Conservation (phyloP, 1,284 basidiomycete species). For the Ceratobasidium sp. region DNA sequence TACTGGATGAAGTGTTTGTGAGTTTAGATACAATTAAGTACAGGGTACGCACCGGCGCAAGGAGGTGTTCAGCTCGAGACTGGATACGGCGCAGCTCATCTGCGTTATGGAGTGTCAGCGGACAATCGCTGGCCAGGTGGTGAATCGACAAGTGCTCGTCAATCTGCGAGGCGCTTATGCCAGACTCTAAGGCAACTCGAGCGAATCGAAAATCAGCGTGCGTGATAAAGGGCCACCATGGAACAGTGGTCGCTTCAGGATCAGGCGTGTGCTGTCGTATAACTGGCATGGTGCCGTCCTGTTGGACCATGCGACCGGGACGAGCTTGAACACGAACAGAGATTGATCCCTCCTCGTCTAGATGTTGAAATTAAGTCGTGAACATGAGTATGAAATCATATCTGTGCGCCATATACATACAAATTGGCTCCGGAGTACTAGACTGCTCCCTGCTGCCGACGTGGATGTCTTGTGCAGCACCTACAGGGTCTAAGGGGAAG, state of each 20-base stretch:
- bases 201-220: conserved; percentile 10
- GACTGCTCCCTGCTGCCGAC: neutral
- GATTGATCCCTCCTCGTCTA: neutral
- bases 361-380: neutral
- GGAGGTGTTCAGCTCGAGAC: neutral
- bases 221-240: neutral
- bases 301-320: neutral
- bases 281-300: neutral
- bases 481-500: neutral
- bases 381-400: neutral
- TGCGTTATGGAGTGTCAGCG: neutral
- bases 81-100: neutral
- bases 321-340: neutral
- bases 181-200: neutral
- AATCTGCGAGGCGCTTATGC: neutral
- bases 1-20: neutral
- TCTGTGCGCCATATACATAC: neutral
- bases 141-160: neutral
- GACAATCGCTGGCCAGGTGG: neutral
- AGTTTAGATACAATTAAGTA: neutral
- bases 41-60: neutral
- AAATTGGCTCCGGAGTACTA: neutral
- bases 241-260: neutral
- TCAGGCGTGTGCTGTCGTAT: neutral
- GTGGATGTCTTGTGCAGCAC: neutral